phyloP scores from a whole-genome alignment of 2,329 filamentous ascomycete species.

The Aspergillus caelatus region DNA sequence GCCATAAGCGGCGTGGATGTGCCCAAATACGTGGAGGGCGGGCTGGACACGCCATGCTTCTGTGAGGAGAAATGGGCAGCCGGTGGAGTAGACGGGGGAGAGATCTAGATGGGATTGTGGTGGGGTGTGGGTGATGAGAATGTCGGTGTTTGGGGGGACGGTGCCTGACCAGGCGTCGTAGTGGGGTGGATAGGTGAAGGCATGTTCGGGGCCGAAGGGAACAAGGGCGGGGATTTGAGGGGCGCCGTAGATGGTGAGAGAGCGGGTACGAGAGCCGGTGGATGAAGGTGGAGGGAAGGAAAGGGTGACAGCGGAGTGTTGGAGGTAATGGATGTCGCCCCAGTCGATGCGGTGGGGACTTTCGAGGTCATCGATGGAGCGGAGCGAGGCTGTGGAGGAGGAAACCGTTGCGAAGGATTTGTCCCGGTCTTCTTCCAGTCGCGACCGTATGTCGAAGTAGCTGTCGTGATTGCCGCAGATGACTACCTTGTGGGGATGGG shows the following conservation, averaged over 20 bases:
- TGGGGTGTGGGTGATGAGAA: conserved; percentile 80
- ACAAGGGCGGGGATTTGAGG: conserved; percentile 70
- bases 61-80: conserved; percentile 69
- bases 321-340: conserved; percentile 72
- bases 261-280: conserved; percentile 53
- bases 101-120: conserved; percentile 70
- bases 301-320: conserved; percentile 68
- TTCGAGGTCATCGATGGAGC: conserved; percentile 44
- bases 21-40: conserved; percentile 78
- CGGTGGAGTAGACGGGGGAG: conserved; percentile 61
- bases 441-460: conserved; percentile 72
- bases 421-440: conserved; percentile 58
- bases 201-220: conserved; percentile 72
- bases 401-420: conserved; percentile 34
- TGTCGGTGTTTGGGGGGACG: conserved; percentile 72
- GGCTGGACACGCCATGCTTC: conserved; percentile 78
- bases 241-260: conserved; percentile 75
- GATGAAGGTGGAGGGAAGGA: conserved; percentile 54
- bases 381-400: conserved; percentile 40
- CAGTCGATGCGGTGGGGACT: conserved; percentile 62
- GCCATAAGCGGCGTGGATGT: conserved; percentile 78
- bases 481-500: conserved; percentile 78
- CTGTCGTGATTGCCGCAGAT: conserved; percentile 89
- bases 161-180: conserved; percentile 72
- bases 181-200: conserved; percentile 72